Evolutionary conservation across 2,329 filamentous ascomycete genomes (phyloP), one percentile per base, ranked within the genome.

Genomic region (Pseudogymnoascus sp.): DNA sequence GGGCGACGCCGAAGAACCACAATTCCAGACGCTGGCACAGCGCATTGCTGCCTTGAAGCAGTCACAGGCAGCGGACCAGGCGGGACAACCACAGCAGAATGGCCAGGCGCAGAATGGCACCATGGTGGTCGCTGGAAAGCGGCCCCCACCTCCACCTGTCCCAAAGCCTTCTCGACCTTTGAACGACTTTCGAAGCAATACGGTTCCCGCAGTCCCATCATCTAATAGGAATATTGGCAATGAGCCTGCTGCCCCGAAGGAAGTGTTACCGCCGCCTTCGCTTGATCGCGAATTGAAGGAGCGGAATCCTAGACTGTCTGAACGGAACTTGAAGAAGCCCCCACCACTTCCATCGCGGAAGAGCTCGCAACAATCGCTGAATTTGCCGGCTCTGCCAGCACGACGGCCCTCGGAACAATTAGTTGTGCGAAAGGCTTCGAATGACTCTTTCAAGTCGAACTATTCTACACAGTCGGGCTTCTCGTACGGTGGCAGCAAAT

Each of bases 11-110:
- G 82, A 86, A 67, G 84, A 86, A 69, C 83, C 83, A 38, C 81
- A 81, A 64, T 86, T 84, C 71, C 84, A 76, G 62, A 81, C 80
- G 6, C 77, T 87, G 25, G 79, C 82, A 4, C 83, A 86, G 71
- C 79, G 85, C 59, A 87, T 87, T 64, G 84, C 84, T 8, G 85
- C 85, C 30, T 77, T 87, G 65, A 86, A 86, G 66, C 67, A 72
- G 60, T 66, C 70, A 35, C 67, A 65, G 28, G 61, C 54, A 22
- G 62, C 38, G 20, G 61, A 63, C 12, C 59, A 38, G 25, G 14
- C 20, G 25, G 47, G 47, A 8, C 47, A 14, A 33, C 25, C 47
- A 54, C 47, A 28, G 43, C 47, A 28, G 57, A 16, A 20, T 36
- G n/a, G 28, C 18, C 60, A 41, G 12, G 67, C 33, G 61, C 80